Percentiles rank a stretch among this genome's conserved stretches.
phyloP scores from a whole-genome alignment of 2,329 filamentous ascomycete genomes.

The Fusarium xyrophilum region DNA sequence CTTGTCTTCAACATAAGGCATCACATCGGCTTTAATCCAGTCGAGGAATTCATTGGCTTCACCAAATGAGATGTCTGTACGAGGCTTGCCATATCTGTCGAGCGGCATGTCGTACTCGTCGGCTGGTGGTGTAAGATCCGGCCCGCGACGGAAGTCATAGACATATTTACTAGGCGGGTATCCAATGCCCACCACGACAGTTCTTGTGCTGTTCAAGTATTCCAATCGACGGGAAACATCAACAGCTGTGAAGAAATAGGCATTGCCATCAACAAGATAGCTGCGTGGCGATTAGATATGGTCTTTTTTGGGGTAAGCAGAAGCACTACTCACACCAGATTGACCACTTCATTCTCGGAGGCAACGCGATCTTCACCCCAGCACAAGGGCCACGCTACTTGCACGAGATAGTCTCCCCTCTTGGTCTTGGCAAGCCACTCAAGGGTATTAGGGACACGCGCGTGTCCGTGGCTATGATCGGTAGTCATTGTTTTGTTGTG shows the following conservation, averaged over 20 bases:
- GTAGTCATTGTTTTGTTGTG: slow-evolving; percentile 6
- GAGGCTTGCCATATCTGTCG: slow-evolving; percentile 36
- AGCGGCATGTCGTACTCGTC: slow-evolving; percentile 40
- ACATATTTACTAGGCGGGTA: slow-evolving; percentile 43
- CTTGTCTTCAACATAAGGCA: slow-evolving; percentile 42
- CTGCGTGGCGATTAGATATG: slow-evolving; percentile 23
- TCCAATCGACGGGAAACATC: slow-evolving; percentile 41
- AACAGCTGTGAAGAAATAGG: slow-evolving; percentile 46
- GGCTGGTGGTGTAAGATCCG: slow-evolving; percentile 44
- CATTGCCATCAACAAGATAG: slow-evolving; percentile 47
- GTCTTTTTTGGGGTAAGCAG: not conserved
- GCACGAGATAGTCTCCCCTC: slow-evolving; percentile 43
- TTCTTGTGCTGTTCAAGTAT: slow-evolving; percentile 38
- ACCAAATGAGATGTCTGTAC: slow-evolving; percentile 43
- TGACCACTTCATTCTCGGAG: slow-evolving; percentile 32
- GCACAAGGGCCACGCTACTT: slow-evolving; percentile 43
- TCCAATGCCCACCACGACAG: slow-evolving; percentile 45
- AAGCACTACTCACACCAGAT: slow-evolving; percentile 38
- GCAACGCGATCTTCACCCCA: slow-evolving; percentile 40
- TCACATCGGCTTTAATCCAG: slow-evolving; percentile 51
- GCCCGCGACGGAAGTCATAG: slow-evolving; percentile 42
- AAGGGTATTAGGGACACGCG: slow-evolving; percentile 39
- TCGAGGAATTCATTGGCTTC: slow-evolving; percentile 54
- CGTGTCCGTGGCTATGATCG: slow-evolving; percentile 25
- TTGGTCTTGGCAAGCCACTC: slow-evolving; percentile 39